These are phyloP conservation scores for Pseudocercospora fuligena DNA, from an alignment of 2,329 filamentous ascomycete species.

Conservation along the genomic window DNA sequence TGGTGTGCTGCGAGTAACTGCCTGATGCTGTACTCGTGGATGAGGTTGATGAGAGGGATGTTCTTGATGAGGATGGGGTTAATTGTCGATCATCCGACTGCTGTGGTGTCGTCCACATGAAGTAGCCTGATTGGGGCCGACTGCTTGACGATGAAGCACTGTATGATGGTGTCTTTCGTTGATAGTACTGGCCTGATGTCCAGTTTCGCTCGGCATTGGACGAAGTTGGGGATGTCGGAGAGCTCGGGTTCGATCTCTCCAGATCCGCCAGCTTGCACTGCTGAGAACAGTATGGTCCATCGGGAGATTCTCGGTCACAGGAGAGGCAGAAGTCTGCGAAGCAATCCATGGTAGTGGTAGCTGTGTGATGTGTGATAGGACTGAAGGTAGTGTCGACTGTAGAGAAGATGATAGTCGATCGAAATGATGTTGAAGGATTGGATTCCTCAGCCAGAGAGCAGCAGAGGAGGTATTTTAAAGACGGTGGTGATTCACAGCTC, in stretches of 20 bases:
- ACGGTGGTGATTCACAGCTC: conserved; percentile 22
- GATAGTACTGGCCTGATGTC: conserved; percentile 38
- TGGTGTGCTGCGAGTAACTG: conserved; percentile 74
- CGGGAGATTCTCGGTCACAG: conserved; percentile 87
- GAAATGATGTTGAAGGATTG: conserved; percentile 14
- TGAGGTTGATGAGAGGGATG: conserved; percentile 72
- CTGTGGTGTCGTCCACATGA: conserved; percentile 25
- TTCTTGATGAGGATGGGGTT: conserved; percentile 74
- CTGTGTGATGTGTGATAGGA: conserved; percentile 6
- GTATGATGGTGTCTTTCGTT: conserved; percentile 25
- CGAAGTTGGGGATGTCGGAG: conserved; percentile 49
- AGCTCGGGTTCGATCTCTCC: conserved; percentile 62
- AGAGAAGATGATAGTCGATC: background rate
- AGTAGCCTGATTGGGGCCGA: conserved; percentile 31
- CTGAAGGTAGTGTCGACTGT: conserved; percentile 1
- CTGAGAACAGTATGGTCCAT: conserved; percentile 89
- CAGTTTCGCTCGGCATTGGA: conserved; percentile 19
- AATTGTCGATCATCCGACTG: conserved; percentile 45
- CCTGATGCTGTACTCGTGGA: conserved; percentile 41
- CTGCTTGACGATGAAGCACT: conserved; percentile 19
- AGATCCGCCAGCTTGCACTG: conserved; percentile 87
- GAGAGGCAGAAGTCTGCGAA: conserved; percentile 91
- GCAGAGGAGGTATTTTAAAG: conserved; percentile 23
- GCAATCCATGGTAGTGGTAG: conserved; percentile 62
- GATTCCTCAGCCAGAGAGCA: background rate